Percentiles rank a stretch among this genome's conserved stretches.
Evolutionary conservation across 768 basidiomycete genomes (phyloP).

Genomic region (Tricholoma terreum): DNA sequence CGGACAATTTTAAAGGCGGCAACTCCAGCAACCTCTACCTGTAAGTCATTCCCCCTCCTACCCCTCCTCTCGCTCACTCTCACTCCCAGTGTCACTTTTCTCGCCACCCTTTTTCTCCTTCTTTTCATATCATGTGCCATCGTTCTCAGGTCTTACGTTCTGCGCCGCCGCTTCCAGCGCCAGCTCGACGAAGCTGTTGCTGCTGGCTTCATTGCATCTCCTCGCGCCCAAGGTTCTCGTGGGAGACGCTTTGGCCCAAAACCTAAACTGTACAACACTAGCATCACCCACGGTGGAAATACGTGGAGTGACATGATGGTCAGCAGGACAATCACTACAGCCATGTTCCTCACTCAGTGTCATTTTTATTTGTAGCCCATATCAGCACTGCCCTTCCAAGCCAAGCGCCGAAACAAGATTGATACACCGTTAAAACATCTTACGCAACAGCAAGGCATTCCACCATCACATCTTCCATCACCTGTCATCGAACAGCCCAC

Average conservation of each 20-base stretch:
- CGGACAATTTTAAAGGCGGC: neutral
- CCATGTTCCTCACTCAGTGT: conserved; percentile 7
- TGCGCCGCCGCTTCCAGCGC: conserved; percentile 55
- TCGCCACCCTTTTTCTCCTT: conserved; percentile 68
- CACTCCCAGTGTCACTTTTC: conserved; percentile 58
- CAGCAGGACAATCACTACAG: conserved; percentile 17
- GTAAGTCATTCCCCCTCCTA: conserved; percentile 19
- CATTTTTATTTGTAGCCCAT: conserved; percentile 31
- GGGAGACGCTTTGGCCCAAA: conserved; percentile 42
- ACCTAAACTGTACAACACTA: conserved; percentile 50
- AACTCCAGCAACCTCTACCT: conserved; percentile 44
- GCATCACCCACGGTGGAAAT: conserved; percentile 33
- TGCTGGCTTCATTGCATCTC: conserved; percentile 44
- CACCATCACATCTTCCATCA: conserved; percentile 8
- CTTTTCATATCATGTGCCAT: conserved; percentile 63
- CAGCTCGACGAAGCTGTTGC: conserved; percentile 52
- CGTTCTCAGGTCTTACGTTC: conserved; percentile 58
- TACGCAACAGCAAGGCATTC: conserved; percentile 5
- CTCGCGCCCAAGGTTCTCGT: conserved; percentile 36
- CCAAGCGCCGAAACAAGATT: conserved; percentile 29
- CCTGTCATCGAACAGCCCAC: conserved; percentile 3
- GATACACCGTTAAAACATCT: conserved; percentile 7
- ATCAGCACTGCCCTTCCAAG: conserved; percentile 35
- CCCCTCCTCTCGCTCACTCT: conserved; percentile 5
- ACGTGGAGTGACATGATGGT: conserved; percentile 52